A percentile compares a stretch with the other conserved stretches of the same genome.
Evolutionary conservation across 805 yeast species (phyloP).

Genomic region (Starmerella potacharoeniae): DNA sequence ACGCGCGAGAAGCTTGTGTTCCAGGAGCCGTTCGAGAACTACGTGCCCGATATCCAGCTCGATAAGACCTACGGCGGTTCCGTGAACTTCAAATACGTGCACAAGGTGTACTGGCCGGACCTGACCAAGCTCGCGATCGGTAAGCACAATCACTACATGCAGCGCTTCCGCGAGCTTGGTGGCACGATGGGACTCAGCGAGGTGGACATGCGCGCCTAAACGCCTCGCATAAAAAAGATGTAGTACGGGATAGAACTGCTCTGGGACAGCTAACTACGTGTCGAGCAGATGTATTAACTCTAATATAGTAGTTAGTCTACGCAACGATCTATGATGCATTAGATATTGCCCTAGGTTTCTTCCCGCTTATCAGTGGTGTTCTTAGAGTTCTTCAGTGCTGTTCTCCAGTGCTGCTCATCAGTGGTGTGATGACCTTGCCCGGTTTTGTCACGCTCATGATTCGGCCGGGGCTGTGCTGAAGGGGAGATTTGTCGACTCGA

Average conservation of each 20-base stretch:
- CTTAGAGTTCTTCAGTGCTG: no score
- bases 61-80: slow-evolving; percentile 78
- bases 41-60: slow-evolving; percentile 70
- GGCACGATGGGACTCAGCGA: slow-evolving; percentile 69
- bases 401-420: no score
- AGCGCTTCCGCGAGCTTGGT: slow-evolving; percentile 64
- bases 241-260: neutral
- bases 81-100: slow-evolving; percentile 74
- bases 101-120: slow-evolving; percentile 66
- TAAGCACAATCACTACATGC: slow-evolving; percentile 52
- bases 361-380: no score
- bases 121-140: slow-evolving; percentile 48
- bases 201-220: slow-evolving; percentile 46
- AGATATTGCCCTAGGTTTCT: no score
- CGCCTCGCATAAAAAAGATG: neutral
- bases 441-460: no score
- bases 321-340: neutral
- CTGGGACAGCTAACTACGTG: neutral
- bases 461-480: no score
- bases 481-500: no score
- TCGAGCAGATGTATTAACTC: neutral
- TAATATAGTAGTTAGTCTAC: neutral
- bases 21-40: slow-evolving; percentile 76
- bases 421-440: no score
- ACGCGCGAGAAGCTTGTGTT: slow-evolving; percentile 89